A percentile compares a stretch with the other conserved stretches of the same genome.
phyloP scores from a whole-genome alignment of 2,329 filamentous ascomycete species.

The Clarireedia sp. region DNA sequence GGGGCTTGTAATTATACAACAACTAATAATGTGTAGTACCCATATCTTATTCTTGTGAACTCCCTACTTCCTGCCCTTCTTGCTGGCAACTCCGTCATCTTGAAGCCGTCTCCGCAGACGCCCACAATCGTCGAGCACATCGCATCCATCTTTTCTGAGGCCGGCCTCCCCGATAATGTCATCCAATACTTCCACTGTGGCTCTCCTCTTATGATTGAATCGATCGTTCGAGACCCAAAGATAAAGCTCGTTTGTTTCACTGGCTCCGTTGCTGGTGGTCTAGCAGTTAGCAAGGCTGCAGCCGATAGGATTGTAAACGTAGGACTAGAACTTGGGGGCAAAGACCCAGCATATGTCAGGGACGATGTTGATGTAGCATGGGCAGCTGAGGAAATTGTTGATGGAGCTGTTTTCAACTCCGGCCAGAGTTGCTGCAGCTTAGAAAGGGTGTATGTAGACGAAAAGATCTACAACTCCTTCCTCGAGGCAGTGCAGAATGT shows the following conservation, averaged over 20 bases:
- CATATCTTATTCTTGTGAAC: constrained; percentile 89
- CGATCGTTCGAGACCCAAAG: constrained; percentile 67
- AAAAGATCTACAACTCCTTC: constrained; percentile 76
- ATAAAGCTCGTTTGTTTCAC: constrained; percentile 87
- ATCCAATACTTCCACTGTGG: constrained; percentile 91
- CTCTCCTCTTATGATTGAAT: constrained; percentile 66
- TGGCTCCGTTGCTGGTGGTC: constrained; percentile 79
- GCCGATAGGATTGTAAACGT: constrained; percentile 78
- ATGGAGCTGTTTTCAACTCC: constrained; percentile 94
- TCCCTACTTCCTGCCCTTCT: constrained; percentile 86
- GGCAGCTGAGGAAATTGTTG: constrained; percentile 91
- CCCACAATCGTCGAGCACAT: constrained; percentile 86
- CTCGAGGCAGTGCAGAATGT: constrained; percentile 72
- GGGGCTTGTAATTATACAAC: background rate
- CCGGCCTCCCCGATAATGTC: constrained; percentile 74
- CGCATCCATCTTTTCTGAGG: constrained; percentile 65
- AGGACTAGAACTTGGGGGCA: constrained; percentile 85
- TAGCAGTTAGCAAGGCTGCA: constrained; percentile 79
- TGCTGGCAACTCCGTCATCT: constrained; percentile 80
- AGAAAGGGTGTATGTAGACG: constrained; percentile 85
- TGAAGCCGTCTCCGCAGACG: constrained; percentile 93
- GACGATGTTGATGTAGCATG: constrained; percentile 80
- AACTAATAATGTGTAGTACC: constrained; percentile 54
- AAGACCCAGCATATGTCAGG: constrained; percentile 87
- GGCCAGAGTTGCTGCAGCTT: constrained; percentile 96